Evolutionary conservation across 2,329 filamentous ascomycete species (phyloP), one percentile per base, ranked within the genome.

Genomic region (Clonostachys chloroleuca): DNA sequence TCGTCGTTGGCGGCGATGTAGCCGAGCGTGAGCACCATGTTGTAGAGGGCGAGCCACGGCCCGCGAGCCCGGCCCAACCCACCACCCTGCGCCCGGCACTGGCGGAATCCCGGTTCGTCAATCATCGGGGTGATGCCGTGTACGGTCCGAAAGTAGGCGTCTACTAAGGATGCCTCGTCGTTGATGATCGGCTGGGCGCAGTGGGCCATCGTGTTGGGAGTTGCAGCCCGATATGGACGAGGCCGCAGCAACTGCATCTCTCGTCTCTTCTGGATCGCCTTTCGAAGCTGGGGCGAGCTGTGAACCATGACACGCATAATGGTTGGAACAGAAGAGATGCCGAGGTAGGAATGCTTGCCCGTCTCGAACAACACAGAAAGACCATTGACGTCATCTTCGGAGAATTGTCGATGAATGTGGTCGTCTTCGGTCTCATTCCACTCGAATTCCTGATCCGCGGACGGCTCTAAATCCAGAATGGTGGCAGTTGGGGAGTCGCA

Each of bases 11-110:
- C 10, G 6, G 44, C 34, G 7, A 46, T 41, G 30, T 46, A 46
- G 12, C 44, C 44, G 24, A 46, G 36, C 34, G 44, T 42, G 12
- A 46, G 44, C 14, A 46, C 44, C 44, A 46, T 46, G 36, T 46
- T 46, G 16, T 24, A 33, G 17, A 46, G 33, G 9, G 44, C 44
- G 12, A 46, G 44, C 44, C 44, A 46, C 6, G 44, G 44, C 20
- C 43, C 34, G 13, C 43, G 33, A 8, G 44, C 17, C 12, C 44
- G 18, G 18, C 40, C 40, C 2, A 24, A 10, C 14, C n/a, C 40
- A 8, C 40, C 40, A 24, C 40, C 40, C 12, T 20, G 6, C 13
- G 18, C 40, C n/a, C 13, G 30, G 18, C 40, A 42, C 18, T 46
- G 35, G 5, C 44, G 44, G 20, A 46, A 46, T 12, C 37, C 36